Evolutionary conservation across 225 moss, liverwort and hornwort genomes (phyloP), one percentile per base, ranked within the genome.

Genomic region (Ulota crispa): DNA sequence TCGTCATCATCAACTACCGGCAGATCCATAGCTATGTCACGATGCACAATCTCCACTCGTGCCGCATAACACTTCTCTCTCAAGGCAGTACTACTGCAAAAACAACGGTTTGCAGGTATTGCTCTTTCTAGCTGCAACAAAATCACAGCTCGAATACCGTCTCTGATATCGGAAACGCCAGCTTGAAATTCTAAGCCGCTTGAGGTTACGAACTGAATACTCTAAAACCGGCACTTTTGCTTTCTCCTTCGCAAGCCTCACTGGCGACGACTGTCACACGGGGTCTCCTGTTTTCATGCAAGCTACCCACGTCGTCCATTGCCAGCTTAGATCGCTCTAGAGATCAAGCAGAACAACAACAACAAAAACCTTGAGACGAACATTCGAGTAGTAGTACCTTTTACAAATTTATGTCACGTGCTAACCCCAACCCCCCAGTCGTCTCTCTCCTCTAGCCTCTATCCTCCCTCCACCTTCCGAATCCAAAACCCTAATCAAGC

Each of bases 381-480:
- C 28, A 55, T 54, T 32, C 26, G 56, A 75, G 68, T 12, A 8
- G 24, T 62, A 96, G 24, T 55, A 96, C 94, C 95, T 95, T 90
- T 39, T 24, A 89, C 78, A 79, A 95, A 16, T 94, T 73, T 93
- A 82, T 39, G 39, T 39, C 39, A 39, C 39, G 39, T 39, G 30
- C 42, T 45, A 9, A 53, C 42, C 53, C 80, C 39, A 78, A 27
- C 53, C 56, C 55, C 20, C 50, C 5, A 50, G 18, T 50, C 55
- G 14, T 68, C 55, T 65, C 71, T 21, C 45, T 26, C 71, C 2
- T 50, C 19, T n/a, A 19, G 39, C 6, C 53, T 72, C 67, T 39
- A 31, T n/a, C 59, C 70, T 6, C 12, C 53, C 55, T 27, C 79
- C 47, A 27, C 64, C 78, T 5, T 54, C 68, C 42, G n/a, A 84